These are phyloP conservation scores for Endogone sp. DNA, from an alignment of 192 early-diverging fungal genomes.

Conservation along the genomic window DNA sequence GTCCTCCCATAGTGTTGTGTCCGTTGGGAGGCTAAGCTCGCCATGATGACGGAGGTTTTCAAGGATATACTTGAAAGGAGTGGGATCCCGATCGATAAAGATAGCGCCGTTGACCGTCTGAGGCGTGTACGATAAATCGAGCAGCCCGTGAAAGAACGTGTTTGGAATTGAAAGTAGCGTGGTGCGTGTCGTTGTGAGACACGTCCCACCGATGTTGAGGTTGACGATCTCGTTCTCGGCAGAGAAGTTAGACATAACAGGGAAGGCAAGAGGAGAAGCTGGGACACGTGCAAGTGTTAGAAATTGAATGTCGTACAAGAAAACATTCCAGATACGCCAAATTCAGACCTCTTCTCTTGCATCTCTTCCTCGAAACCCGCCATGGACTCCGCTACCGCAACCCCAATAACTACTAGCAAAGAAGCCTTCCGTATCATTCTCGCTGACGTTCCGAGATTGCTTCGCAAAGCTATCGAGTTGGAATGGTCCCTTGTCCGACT, in stretches of 20 bases:
- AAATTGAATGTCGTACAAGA: too few species aligned
- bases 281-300: too few species aligned
- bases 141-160: not conserved
- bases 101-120: not conserved
- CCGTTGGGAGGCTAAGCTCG: not conserved
- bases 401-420: too few species aligned
- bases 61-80: not conserved
- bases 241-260: too few species aligned
- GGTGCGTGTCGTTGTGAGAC: not conserved
- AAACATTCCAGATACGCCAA: too few species aligned
- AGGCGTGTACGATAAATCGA: not conserved
- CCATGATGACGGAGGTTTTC: not conserved
- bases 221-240: not conserved
- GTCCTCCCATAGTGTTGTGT: not conserved
- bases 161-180: not conserved
- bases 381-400: too few species aligned
- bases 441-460: too few species aligned
- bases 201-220: not conserved
- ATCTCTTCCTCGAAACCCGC: too few species aligned
- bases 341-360: too few species aligned
- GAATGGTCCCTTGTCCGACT: constrained; percentile 32
- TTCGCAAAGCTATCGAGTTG: constrained; percentile 10
- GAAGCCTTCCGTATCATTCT: too few species aligned
- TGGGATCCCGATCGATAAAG: not conserved
- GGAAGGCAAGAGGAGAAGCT: too few species aligned